Evolutionary conservation across 148 eudicot genomes (phyloP).

Genomic region (Agrostemma githago): DNA sequence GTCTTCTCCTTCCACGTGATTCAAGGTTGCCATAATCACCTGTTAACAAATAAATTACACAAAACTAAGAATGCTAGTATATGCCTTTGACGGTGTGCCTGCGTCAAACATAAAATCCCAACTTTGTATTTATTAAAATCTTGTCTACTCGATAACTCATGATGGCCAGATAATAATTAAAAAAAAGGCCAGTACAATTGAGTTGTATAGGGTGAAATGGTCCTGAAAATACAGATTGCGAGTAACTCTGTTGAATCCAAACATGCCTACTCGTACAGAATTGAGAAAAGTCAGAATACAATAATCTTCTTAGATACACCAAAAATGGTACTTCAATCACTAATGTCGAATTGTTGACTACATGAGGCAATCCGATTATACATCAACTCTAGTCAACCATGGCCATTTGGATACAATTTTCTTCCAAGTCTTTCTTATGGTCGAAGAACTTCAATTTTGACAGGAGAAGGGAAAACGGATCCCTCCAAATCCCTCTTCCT

Average conservation of each 20-base stretch:
- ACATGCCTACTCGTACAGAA: neutral
- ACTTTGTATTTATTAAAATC: neutral
- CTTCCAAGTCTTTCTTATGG: too few species aligned
- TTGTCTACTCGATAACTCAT: neutral
- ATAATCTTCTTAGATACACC: neutral
- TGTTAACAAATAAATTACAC: constrained; percentile 15
- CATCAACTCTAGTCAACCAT: neutral
- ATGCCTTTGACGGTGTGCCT: neutral
- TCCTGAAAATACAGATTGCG: neutral
- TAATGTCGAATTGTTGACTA: neutral
- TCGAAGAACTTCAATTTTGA: too few species aligned
- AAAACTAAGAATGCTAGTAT: neutral
- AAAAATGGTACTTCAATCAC: neutral
- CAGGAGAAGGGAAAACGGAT: neutral
- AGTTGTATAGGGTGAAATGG: neutral
- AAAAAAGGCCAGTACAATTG: neutral
- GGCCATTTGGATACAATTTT: neutral
- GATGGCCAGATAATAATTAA: neutral
- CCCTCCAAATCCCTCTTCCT: too few species aligned
- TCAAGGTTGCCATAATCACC: constrained; percentile 17
- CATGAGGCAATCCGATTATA: neutral
- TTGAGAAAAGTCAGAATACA: neutral
- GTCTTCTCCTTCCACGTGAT: constrained; percentile 48
- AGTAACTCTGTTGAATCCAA: neutral
- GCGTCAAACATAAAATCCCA: neutral